A percentile compares a stretch with the other conserved stretches of the same genome.
phyloP scores from a whole-genome alignment of 176 grass and related monocot species.

The Melocanna baccifera region DNA sequence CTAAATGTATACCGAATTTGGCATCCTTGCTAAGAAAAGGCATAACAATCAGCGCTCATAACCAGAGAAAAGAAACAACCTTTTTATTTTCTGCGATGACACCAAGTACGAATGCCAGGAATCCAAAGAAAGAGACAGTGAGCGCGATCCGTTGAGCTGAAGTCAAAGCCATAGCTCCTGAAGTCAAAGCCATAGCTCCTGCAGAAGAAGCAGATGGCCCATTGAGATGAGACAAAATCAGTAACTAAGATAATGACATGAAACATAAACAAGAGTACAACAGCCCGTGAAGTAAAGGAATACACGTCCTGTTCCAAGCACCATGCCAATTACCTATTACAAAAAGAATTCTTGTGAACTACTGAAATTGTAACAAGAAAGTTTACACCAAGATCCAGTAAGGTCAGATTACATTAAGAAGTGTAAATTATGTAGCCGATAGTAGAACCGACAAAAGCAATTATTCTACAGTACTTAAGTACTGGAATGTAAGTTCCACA shows the following conservation, averaged over 20 bases:
- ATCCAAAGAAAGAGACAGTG: slow-evolving; percentile 37
- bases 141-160: slow-evolving; percentile 27
- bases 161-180: too few species aligned
- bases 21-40: neutral
- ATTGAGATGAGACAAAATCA: neutral
- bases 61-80: slow-evolving; percentile 38
- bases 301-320: too few species aligned
- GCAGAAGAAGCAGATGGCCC: neutral
- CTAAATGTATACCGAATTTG: neutral
- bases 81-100: slow-evolving; percentile 87
- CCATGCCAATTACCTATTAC: too few species aligned
- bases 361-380: too few species aligned
- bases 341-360: too few species aligned
- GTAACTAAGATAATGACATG: neutral
- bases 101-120: slow-evolving; percentile 56
- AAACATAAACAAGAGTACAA: neutral
- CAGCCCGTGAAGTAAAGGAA: neutral
- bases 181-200: slow-evolving; percentile 49
- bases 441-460: too few species aligned
- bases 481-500: too few species aligned
- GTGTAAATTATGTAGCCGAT: too few species aligned
- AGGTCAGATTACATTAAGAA: too few species aligned
- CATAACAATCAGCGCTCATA: neutral
- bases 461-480: too few species aligned
- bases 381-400: too few species aligned